These are phyloP conservation scores for Naganishia sp. DNA, from an alignment of 1,284 basidiomycete genomes.

Conservation along the genomic window DNA sequence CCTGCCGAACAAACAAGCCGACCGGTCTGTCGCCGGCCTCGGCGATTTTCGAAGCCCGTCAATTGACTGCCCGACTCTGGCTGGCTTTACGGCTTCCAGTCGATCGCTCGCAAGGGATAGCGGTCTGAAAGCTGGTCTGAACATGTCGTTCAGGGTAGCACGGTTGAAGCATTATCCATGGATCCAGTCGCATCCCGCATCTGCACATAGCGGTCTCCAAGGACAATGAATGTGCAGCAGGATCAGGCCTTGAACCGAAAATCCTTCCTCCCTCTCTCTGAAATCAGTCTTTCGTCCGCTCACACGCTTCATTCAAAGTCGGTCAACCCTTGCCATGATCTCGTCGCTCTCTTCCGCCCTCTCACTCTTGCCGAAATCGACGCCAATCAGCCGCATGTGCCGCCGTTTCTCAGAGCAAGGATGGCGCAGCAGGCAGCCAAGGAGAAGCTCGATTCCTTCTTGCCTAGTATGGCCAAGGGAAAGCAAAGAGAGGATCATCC, in stretches of 20 bases:
- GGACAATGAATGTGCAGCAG: not conserved
- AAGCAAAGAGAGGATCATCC: slow-evolving; percentile 16
- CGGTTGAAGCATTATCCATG: slow-evolving; percentile 5
- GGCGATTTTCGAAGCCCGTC: no score
- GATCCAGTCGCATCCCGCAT: not conserved
- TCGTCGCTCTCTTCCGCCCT: slow-evolving; percentile 20
- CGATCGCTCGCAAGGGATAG: no score
- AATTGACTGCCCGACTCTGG: no score
- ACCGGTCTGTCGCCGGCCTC: no score
- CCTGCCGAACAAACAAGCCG: no score
- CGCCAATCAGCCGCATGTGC: slow-evolving; percentile 20
- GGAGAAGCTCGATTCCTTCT: slow-evolving; percentile 11
- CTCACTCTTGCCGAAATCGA: slow-evolving; percentile 4
- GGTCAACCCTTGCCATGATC: slow-evolving; percentile 24
- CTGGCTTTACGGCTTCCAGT: no score
- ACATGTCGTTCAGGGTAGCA: not conserved
- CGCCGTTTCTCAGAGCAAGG: slow-evolving; percentile 11
- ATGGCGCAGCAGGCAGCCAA: slow-evolving; percentile 20
- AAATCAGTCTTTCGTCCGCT: slow-evolving; percentile 15
- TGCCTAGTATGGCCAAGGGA: slow-evolving; percentile 24
- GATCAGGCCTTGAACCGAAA: not conserved
- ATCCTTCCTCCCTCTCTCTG: slow-evolving; percentile 12
- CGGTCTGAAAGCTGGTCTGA: no score
- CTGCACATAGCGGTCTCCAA: not conserved
- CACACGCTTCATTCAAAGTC: slow-evolving; percentile 22